Base-by-base conservation (phyloP, 805 yeast species). In the Blastobotrys americana region DNA sequence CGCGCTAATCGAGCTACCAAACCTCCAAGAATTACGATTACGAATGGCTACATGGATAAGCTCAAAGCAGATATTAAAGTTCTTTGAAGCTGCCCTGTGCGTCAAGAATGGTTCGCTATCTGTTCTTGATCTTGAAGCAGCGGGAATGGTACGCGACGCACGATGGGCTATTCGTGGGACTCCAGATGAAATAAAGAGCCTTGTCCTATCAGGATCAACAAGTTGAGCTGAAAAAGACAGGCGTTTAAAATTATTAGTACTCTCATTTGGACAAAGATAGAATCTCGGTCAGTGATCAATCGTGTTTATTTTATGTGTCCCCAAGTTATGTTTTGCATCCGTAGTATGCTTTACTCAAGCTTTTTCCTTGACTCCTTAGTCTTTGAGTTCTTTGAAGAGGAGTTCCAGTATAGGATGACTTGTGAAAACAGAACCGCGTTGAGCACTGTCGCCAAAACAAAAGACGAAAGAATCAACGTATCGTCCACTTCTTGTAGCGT, bases 141-240 rank as follows among this genome's bases (percentile, higher is more conserved):
- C 77, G 1, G 81, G 81, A 0, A 73, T 75, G 78, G 60, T 62
- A 28, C 67, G 68, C 46, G 61, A 64, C 25, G 59, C 71, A n/a
- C 66, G 58, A 16, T 76, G 80, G 80, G 78, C 66, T 0, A 50
- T 43, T 25, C 13, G 31, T 13, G 31, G 31, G 8, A 25, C 31
- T 25, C 31, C 31, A 25, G 10, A 25, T 8, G 10, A 25, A 25
- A 13, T 25, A 25, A 8, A 13, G 13, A 13, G 8, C 31, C 31
- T 8, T 8, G 31, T 25, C 31, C n/a, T n/a, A n/a, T n/a, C n/a
- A n/a, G n/a, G n/a, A n/a, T n/a, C n/a, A n/a, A n/a, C n/a, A n/a
- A n/a, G n/a, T n/a, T n/a, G n/a, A n/a, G n/a, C n/a, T n/a, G n/a
- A n/a, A n/a, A n/a, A n/a, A n/a, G n/a, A n/a, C n/a, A n/a, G n/a